A percentile compares a stretch with the other conserved stretches of the same genome.
Evolutionary conservation across 257 asterid genomes (phyloP).

Genomic region (Mitragyna speciosa): DNA sequence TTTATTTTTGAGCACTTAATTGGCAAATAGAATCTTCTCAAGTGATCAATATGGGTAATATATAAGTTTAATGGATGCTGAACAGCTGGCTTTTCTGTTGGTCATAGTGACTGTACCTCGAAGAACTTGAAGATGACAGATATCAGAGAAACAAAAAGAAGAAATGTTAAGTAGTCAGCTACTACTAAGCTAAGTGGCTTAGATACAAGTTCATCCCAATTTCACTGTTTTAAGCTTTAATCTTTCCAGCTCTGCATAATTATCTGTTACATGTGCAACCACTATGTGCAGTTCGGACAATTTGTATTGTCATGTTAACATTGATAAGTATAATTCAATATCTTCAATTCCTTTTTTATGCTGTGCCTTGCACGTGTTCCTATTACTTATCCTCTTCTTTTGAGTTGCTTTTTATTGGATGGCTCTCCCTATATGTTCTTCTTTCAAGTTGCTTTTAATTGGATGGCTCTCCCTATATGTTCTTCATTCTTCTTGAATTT

Average conservation of each 20-base stretch:
- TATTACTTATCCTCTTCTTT: background rate
- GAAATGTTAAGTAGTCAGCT: background rate
- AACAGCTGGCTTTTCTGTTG: background rate
- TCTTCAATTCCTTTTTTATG: background rate
- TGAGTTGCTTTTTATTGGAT: background rate
- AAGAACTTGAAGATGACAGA: background rate
- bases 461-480: background rate
- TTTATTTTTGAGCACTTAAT: background rate
- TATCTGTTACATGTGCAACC: background rate
- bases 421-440: background rate
- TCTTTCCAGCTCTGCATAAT: background rate
- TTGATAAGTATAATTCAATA: background rate
- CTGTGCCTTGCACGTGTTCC: background rate
- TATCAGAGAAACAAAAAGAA: background rate
- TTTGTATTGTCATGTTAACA: background rate
- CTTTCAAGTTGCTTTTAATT: background rate
- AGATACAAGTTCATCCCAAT: background rate
- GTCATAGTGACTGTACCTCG: background rate
- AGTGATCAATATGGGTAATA: background rate
- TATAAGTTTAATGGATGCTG: background rate
- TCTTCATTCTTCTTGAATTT: background rate
- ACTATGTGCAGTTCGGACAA: background rate
- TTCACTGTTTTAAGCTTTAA: background rate
- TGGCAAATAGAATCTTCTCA: background rate
- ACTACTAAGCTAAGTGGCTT: background rate